phyloP scores from a whole-genome alignment of 257 asterid species.

The Apocynum venetum region DNA sequence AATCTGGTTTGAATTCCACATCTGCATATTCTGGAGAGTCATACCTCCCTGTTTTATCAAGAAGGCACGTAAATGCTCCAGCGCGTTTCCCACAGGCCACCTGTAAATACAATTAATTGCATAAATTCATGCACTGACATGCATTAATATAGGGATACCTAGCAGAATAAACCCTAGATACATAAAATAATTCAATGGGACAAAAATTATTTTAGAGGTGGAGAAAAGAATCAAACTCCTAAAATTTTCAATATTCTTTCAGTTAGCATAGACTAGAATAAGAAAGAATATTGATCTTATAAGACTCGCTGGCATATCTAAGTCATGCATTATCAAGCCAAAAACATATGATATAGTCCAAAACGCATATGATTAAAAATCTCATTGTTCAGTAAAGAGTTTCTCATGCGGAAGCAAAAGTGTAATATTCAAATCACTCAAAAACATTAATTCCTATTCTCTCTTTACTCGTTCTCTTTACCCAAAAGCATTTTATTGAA shows the following conservation, averaged over 20 bases:
- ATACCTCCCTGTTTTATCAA: constrained; percentile 87
- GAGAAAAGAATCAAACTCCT: background rate
- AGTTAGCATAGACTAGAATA: too few relatives aligned
- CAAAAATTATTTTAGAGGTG: background rate
- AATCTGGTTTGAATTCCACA: constrained; percentile 72
- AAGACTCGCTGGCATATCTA: background rate
- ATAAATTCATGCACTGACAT: background rate
- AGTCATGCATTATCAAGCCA: background rate
- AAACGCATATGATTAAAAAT: background rate
- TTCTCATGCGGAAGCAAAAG: background rate
- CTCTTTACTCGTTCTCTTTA: background rate
- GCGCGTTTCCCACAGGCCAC: constrained; percentile 93
- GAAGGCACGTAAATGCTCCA: constrained; percentile 80
- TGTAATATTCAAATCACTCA: background rate
- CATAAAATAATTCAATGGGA: background rate
- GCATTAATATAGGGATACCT: background rate
- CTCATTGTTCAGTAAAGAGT: background rate
- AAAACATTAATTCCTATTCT: background rate
- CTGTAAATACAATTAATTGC: constrained; percentile 30
- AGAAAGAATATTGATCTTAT: background rate
- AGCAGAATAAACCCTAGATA: background rate
- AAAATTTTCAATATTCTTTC: background rate
- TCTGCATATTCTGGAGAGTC: constrained; percentile 53
- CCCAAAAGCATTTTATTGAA: background rate
- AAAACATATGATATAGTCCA: background rate